Conservation (phyloP, 176 grass and related monocot species). For the Avena atlantica region DNA sequence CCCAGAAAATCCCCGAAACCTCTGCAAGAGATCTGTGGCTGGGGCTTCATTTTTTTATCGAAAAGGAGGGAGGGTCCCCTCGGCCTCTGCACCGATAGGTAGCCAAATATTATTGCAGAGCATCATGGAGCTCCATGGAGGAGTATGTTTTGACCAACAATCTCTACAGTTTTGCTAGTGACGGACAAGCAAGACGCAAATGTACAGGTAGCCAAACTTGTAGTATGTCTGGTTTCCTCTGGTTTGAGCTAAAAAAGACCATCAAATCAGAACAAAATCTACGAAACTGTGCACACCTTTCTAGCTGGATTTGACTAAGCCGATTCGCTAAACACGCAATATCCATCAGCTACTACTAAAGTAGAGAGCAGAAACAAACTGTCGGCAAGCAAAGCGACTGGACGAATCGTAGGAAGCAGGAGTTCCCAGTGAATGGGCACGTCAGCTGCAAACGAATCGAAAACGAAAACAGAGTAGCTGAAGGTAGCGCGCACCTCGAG, state of each 20-base stretch:
- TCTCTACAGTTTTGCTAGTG: not conserved
- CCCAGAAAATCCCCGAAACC: not conserved
- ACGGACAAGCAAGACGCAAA: not conserved
- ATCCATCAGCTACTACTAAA: not conserved
- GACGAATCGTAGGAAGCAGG: not conserved
- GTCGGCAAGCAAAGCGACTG: not conserved
- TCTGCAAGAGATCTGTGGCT: slow-evolving; percentile 28
- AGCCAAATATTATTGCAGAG: too few relatives aligned
- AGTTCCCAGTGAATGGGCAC: not conserved
- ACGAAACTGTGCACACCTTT: not conserved
- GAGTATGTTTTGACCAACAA: not conserved
- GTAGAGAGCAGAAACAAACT: not conserved
- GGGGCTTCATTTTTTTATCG: too few relatives aligned
- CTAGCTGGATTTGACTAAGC: not conserved
- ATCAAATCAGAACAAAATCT: not conserved
- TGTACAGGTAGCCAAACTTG: not conserved
- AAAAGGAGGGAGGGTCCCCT: too few relatives aligned
- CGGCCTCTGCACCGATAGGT: too few relatives aligned
- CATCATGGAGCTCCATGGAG: not conserved
- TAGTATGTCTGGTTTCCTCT: too few relatives aligned
- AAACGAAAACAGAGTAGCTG: not conserved
- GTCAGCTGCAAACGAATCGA: not conserved
- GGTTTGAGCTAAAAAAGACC: not conserved
- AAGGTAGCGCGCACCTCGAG: slow-evolving; percentile 44
- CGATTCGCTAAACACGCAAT: not conserved